Evolutionary conservation across 164 flowering plant species (phyloP), one percentile per base, ranked within the genome.

Genomic region (Vitis labrusca): DNA sequence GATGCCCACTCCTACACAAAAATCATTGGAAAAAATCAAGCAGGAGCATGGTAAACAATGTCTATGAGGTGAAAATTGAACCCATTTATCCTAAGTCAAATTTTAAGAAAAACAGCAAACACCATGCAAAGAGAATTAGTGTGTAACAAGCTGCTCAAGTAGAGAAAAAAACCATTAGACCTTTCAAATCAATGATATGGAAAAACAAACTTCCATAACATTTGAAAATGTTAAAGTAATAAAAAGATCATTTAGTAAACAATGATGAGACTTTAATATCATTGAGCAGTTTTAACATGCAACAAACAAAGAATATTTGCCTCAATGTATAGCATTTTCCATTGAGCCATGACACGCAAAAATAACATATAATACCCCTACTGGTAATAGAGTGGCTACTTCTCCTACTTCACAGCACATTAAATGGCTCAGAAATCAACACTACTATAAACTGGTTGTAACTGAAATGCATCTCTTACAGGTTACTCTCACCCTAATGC

Each of bases 1-100:
- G 97, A 85, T 61, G 99, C 93, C 99, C 99, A 95, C 83, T 95
- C 99, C 99, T 95, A 78, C 61, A 81, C 54, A 78, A 66, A 15
- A 59, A 67, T 57, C 16, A 59, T 27, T n/a, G 5, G 44, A 6
- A 14, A 63, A 50, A 56, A 14, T 50, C n/a, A 59, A 69, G 11
- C 44, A 67, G 57, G 32, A 67, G 67, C 61, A 50, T n/a, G n/a
- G 17, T 47, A 51, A 16, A 67, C 32, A 23, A 58, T 59, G 14
- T 3, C 11, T 68, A 27, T 0, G 29, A 9, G 1, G 13, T 30
- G 27, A 9, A n/a, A 17, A 61, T 61, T 61, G 50, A 63, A 27
- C 44, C 5, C 44, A 2, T 37, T 37, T 3, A 37, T 37, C 0
- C 8, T 37, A 37, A 37, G 1, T 37, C 5, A 37, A 37, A 37